These are phyloP conservation scores for Nicotiana rustica DNA, from an alignment of 305 asterid genomes.

Conservation along the genomic window DNA sequence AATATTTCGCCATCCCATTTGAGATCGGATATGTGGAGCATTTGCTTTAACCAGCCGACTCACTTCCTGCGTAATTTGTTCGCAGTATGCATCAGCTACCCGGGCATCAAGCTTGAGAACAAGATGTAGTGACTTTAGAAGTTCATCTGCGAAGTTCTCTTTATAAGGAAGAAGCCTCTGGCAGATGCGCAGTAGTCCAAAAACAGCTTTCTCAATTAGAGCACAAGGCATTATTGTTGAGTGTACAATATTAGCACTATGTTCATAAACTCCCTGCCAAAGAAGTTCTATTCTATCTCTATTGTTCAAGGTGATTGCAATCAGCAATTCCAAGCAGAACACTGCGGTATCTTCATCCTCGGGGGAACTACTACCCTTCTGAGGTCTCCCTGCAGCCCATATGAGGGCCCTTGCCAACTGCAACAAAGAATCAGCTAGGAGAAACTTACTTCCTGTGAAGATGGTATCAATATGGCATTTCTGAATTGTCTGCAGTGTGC, in stretches of 20 bases:
- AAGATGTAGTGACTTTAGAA: slow-evolving; percentile 79
- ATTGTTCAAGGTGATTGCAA: slow-evolving; percentile 89
- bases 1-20: slow-evolving; percentile 90
- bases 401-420: slow-evolving; percentile 96
- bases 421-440: slow-evolving; percentile 79
- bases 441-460: slow-evolving; percentile 93
- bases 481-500: slow-evolving; percentile 94
- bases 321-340: slow-evolving; percentile 91
- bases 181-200: slow-evolving; percentile 92
- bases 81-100: slow-evolving; percentile 95
- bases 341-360: slow-evolving; percentile 98
- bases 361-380: slow-evolving; percentile 86
- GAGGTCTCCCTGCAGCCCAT: slow-evolving; percentile 97
- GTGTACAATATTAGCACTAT: slow-evolving; percentile 88
- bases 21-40: slow-evolving; percentile 76
- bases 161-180: slow-evolving; percentile 92
- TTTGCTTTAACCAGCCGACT: slow-evolving; percentile 88
- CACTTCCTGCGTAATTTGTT: slow-evolving; percentile 96
- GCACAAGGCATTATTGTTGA: slow-evolving; percentile 95
- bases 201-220: slow-evolving; percentile 92
- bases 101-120: slow-evolving; percentile 94
- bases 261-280: slow-evolving; percentile 97
- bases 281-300: slow-evolving; percentile 90
- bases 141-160: slow-evolving; percentile 90
- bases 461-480: slow-evolving; percentile 95